Evolutionary conservation across 768 basidiomycete species (phyloP).

Genomic region (Russula dissimulans): DNA sequence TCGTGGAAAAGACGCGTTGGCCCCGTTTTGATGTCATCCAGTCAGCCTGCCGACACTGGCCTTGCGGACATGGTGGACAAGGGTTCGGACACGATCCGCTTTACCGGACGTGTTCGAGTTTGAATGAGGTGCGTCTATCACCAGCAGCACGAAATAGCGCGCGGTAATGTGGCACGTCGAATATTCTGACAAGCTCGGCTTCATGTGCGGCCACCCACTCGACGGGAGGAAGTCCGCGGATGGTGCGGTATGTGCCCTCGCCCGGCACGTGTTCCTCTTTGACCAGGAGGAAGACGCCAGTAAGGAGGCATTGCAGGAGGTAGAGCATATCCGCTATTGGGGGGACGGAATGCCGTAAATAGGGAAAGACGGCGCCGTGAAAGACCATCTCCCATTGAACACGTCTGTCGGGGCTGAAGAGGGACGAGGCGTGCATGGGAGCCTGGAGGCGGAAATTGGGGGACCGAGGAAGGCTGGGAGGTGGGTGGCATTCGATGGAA

Average conservation of each 20-base stretch:
- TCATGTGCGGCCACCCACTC: slow-evolving; percentile 71
- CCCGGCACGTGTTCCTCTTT: slow-evolving; percentile 64
- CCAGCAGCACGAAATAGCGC: slow-evolving; percentile 64
- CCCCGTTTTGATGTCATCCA: slow-evolving; percentile 22
- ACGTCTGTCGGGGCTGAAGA: slow-evolving; percentile 76
- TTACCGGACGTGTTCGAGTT: slow-evolving; percentile 49
- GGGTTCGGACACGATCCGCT: slow-evolving; percentile 6
- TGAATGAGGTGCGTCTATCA: slow-evolving; percentile 63
- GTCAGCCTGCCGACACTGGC: slow-evolving; percentile 10
- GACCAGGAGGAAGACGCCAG: slow-evolving; percentile 41
- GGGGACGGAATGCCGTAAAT: slow-evolving; percentile 31
- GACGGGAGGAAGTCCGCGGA: slow-evolving; percentile 66
- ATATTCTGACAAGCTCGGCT: slow-evolving; percentile 56
- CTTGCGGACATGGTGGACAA: slow-evolving; percentile 19
- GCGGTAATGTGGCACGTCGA: slow-evolving; percentile 63
- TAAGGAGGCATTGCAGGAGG: slow-evolving; percentile 35
- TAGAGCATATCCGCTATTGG: slow-evolving; percentile 32
- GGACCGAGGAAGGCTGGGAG: slow-evolving; percentile 63
- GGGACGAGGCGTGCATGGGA: slow-evolving; percentile 71
- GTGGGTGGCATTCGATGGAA: slow-evolving; percentile 67
- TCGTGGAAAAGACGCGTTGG: slow-evolving; percentile 20
- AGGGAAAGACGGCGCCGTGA: slow-evolving; percentile 35
- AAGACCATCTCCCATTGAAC: slow-evolving; percentile 91
- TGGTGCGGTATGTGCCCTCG: slow-evolving; percentile 62
- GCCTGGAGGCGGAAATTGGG: slow-evolving; percentile 65